These are phyloP conservation scores for Volvariella surrecta DNA, from an alignment of 1,284 basidiomycete genomes.

Conservation along the genomic window DNA sequence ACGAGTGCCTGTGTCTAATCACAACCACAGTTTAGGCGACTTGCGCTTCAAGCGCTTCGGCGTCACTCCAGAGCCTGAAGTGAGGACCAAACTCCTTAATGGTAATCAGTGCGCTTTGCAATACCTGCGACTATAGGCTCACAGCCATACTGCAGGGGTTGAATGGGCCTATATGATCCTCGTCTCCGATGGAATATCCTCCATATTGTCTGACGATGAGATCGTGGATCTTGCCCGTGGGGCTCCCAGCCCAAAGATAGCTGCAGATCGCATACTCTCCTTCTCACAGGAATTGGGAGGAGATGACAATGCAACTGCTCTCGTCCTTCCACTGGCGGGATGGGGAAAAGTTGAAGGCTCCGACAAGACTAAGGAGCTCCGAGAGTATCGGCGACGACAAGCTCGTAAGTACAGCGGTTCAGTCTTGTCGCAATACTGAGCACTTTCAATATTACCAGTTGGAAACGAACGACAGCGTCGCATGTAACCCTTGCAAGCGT, in stretches of 20 bases:
- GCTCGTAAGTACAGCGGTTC: conserved; percentile 41
- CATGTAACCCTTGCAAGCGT: conserved; percentile 39
- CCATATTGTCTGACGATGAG: conserved; percentile 88
- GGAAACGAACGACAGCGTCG: conserved; percentile 64
- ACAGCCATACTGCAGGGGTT: conserved; percentile 34
- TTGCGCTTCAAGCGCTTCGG: conserved; percentile 85
- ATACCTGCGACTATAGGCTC: background rate
- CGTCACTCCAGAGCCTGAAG: conserved; percentile 92
- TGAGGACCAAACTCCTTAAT: conserved; percentile 72
- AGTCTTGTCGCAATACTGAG: too few species aligned
- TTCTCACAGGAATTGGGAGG: conserved; percentile 90
- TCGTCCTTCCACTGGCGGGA: conserved; percentile 89
- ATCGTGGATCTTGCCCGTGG: conserved; percentile 84
- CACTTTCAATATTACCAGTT: conserved; percentile 35
- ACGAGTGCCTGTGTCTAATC: background rate
- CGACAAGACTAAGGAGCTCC: conserved; percentile 74
- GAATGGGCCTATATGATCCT: conserved; percentile 78
- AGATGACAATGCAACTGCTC: conserved; percentile 87
- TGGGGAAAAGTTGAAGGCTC: conserved; percentile 80
- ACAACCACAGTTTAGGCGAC: conserved; percentile 70
- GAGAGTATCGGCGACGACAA: conserved; percentile 73
- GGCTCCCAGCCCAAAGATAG: conserved; percentile 65
- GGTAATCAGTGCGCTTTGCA: conserved; percentile 31
- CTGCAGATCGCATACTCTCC: conserved; percentile 76
- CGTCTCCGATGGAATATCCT: conserved; percentile 88